Evolutionary conservation across 1,139 yeast genomes (phyloP).

Genomic region (Pichia sp.): DNA sequence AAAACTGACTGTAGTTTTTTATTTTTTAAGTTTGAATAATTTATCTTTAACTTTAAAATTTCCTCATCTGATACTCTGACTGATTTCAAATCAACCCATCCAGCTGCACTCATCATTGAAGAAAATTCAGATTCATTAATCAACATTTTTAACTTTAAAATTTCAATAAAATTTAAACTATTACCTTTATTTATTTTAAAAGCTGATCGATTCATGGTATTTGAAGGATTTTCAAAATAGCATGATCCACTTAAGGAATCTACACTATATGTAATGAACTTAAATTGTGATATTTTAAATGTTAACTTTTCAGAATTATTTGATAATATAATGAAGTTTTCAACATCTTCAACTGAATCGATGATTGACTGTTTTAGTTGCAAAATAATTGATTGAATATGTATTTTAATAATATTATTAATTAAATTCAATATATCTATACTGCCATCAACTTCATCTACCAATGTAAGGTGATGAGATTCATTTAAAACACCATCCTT

Average conservation of each 20-base stretch:
- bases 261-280: constrained; percentile 34
- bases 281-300: constrained; percentile 32
- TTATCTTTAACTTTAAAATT: constrained; percentile 21
- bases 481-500: constrained; percentile 44
- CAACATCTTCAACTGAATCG: constrained; percentile 24
- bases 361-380: constrained; percentile 21
- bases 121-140: constrained; percentile 47
- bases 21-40: constrained; percentile 23
- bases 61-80: constrained; percentile 34
- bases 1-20: constrained; percentile 18
- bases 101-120: constrained; percentile 53
- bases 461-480: constrained; percentile 25
- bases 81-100: constrained; percentile 59
- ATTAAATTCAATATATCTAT: constrained; percentile 27
- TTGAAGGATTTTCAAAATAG: constrained; percentile 42
- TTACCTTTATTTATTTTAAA: constrained; percentile 35
- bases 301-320: constrained; percentile 21
- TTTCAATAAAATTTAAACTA: constrained; percentile 31
- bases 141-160: constrained; percentile 46
- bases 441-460: constrained; percentile 16
- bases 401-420: constrained; percentile 24
- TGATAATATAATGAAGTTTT: constrained; percentile 25
- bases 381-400: constrained; percentile 28
- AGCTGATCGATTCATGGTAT: constrained; percentile 33
- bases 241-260: constrained; percentile 40